Conservation (phyloP, 441 rosid species). For the Euphorbia schlechtendalii region DNA sequence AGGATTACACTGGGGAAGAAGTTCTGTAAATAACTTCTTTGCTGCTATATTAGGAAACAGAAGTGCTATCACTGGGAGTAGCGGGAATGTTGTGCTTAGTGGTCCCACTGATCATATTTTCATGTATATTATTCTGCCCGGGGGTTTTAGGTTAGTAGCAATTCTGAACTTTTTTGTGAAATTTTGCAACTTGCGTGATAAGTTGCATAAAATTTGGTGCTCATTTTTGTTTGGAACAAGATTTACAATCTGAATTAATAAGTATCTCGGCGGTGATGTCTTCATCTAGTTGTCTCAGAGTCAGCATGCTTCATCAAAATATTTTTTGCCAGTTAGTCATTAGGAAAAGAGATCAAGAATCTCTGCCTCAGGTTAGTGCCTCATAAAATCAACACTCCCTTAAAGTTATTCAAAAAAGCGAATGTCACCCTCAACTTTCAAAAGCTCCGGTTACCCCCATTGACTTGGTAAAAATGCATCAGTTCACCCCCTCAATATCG, state of each 20-base stretch:
- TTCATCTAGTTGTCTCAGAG: not conserved
- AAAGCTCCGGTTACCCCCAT: no score
- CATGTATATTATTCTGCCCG: conserved; percentile 84
- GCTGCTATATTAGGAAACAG: conserved; percentile 79
- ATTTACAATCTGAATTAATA: not conserved
- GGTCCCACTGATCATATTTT: conserved; percentile 90
- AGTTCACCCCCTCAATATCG: no score
- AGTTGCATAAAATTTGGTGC: not conserved
- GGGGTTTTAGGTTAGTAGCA: conserved; percentile 81
- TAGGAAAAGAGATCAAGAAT: conserved; percentile 7
- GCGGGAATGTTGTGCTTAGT: conserved; percentile 84
- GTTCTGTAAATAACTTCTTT: conserved; percentile 60
- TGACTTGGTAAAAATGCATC: no score
- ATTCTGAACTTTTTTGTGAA: not conserved
- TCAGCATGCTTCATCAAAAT: conserved; percentile 2
- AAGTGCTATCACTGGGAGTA: conserved; percentile 71
- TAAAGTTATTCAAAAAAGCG: no score
- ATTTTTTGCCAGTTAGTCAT: not conserved
- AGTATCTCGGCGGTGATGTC: not conserved
- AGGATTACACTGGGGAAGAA: conserved; percentile 87
- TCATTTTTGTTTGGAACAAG: not conserved
- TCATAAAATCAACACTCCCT: no score
- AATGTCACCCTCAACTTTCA: no score
- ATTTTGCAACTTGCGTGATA: not conserved
- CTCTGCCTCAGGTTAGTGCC: no score